Percentiles rank a stretch among this genome's conserved stretches.
Conservation (phyloP, 176 grass and related monocot genomes). For the Chloris gayana region DNA sequence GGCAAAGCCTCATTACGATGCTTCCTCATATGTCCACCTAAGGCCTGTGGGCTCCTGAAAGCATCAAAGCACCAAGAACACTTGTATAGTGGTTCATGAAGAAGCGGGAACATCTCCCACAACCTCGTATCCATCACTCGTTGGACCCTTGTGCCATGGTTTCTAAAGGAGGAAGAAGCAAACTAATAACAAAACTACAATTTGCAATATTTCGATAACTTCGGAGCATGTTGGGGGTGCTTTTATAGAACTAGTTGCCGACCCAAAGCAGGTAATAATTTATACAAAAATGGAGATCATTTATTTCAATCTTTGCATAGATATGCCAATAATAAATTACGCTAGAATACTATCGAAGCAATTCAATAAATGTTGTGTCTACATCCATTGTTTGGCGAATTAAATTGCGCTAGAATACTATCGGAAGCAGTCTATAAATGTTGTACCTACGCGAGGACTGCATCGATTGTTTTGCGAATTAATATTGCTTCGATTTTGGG, state of each 20-base stretch:
- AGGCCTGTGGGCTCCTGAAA: background rate
- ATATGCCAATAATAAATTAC: background rate
- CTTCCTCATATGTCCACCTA: background rate
- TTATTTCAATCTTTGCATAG: background rate
- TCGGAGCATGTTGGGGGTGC: background rate
- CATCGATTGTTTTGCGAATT: no score
- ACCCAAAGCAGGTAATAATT: background rate
- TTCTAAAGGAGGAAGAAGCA: background rate
- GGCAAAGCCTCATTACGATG: background rate
- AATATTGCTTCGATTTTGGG: background rate
- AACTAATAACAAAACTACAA: background rate
- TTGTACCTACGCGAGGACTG: no score
- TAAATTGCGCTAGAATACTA: no score
- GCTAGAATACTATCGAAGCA: background rate
- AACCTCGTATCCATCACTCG: background rate
- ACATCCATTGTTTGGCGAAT: background rate
- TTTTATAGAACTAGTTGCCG: background rate
- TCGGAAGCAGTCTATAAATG: no score
- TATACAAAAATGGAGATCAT: background rate
- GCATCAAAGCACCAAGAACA: background rate
- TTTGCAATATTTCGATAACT: background rate
- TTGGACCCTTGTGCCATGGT: background rate
- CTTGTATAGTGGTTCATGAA: background rate
- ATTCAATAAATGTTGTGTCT: background rate
- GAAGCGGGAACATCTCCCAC: background rate